Evolutionary conservation across 768 basidiomycete species (phyloP).

Genomic region (Trametes villosa): DNA sequence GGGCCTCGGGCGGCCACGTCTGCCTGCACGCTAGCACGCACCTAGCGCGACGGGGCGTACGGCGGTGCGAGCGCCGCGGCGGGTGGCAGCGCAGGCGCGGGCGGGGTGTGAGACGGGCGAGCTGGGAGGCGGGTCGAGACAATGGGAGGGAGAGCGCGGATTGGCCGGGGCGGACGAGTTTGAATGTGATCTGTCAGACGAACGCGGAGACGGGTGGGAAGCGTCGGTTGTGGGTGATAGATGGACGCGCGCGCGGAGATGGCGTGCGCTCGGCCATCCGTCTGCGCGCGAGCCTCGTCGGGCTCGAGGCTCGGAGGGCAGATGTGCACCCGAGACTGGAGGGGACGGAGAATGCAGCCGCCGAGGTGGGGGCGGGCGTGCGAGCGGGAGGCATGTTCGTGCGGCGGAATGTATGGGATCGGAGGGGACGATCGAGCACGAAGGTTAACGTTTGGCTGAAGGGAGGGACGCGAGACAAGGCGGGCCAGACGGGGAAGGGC

Average conservation of each 20-base stretch:
- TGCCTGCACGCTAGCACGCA: too few species aligned
- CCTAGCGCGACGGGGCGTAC: too few species aligned
- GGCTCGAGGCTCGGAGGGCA: background rate
- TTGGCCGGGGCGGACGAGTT: background rate
- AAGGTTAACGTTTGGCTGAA: slow-evolving; percentile 18
- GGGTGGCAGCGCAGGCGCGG: background rate
- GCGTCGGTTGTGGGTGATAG: slow-evolving; percentile 16
- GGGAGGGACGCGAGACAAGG: background rate
- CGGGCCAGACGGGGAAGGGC: background rate
- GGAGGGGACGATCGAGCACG: slow-evolving; percentile 11
- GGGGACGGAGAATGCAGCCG: slow-evolving; percentile 1
- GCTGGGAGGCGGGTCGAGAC: background rate
- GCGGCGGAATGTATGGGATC: slow-evolving; percentile 16
- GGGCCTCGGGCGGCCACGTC: too few species aligned
- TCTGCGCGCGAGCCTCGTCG: background rate
- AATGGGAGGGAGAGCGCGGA: background rate
- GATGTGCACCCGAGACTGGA: background rate
- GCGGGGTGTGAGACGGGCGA: background rate
- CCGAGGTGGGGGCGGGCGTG: background rate
- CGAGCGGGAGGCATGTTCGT: background rate
- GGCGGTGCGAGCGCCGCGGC: background rate
- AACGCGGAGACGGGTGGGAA: background rate
- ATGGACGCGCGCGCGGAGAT: slow-evolving; percentile 5
- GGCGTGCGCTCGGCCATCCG: background rate
- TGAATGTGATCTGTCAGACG: slow-evolving; percentile 12